Evolutionary conservation across 495 filamentous ascomycete genomes (phyloP), one percentile per base, ranked within the genome.

Genomic region (Xylaria palmicola): DNA sequence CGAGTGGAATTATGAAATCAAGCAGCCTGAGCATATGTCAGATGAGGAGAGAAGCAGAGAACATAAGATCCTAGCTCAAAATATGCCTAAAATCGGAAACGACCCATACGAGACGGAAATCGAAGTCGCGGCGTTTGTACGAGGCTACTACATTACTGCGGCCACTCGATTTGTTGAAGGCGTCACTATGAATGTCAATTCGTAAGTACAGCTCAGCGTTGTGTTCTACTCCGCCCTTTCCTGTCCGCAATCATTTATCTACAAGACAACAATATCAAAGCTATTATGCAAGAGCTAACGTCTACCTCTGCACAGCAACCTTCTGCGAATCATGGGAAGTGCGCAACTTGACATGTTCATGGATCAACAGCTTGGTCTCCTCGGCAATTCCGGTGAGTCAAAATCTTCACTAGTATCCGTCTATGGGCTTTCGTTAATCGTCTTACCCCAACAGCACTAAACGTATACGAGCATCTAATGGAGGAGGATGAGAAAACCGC

Each of bases 71-170:
- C 59, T 71, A 2, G 64, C 72, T 12, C 55, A 56, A 6, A 57
- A 79, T 2, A 61, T 77, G 6, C 62, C 65, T 3, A 66, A 74
- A 29, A 63, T 83, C 27, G 72, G 72, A 1, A 71, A 71, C 6
- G 82, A 85, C 65, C 68, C 72, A 4, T 83, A 76, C 51, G 70
- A 76, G 8, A 65, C 67, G 0, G 82, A 85, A 52, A 65, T 85
- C 1, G 68, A 69, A 12, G 76, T 84, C 9, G 77, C 77, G 0
- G 75, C 78, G 0, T 82, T 80, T 45, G 76, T 84, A 12, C 64
- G 81, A 0, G 82, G 78, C 0, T 84, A 85, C 61, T 85, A 85
- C 44, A 70, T 76, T 20, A 81, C 77, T 3, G 79, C 81, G 1
- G 77, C 76, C 1, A 64, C 74, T 22, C 75, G 83, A 1, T 83